phyloP scores from a whole-genome alignment of 208 protist genomes.

The Wallacemonas rigidus region DNA sequence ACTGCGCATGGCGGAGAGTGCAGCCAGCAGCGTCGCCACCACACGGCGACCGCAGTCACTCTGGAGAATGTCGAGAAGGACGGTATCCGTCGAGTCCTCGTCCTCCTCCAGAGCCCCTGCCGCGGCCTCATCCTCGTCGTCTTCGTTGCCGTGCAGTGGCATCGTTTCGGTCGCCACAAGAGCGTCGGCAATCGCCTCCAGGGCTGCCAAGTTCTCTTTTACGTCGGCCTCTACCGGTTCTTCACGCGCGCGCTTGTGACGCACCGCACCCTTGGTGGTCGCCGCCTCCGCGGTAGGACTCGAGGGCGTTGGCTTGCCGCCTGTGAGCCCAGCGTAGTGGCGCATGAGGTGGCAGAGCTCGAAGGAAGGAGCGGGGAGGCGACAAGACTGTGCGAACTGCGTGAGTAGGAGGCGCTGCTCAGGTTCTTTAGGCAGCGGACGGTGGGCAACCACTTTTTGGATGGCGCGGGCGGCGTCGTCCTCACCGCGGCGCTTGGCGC shows the following conservation, averaged over 20 bases:
- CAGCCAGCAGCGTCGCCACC: constrained; percentile 64
- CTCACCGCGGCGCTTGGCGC: constrained; percentile 63
- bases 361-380: constrained; percentile 56
- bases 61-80: constrained; percentile 79
- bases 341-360: constrained; percentile 78
- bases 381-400: constrained; percentile 80
- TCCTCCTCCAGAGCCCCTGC: constrained; percentile 18
- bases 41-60: constrained; percentile 80
- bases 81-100: constrained; percentile 50
- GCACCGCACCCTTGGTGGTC: constrained; percentile 13
- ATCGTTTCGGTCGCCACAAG: constrained; percentile 52
- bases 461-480: constrained; percentile 53
- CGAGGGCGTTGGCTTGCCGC: neutral
- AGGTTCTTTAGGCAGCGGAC: constrained; percentile 38
- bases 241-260: constrained; percentile 47
- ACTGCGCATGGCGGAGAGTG: constrained; percentile 38
- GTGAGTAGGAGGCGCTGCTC: constrained; percentile 59
- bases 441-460: constrained; percentile 44
- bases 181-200: constrained; percentile 50
- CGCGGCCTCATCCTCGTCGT: constrained; percentile 28
- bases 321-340: constrained; percentile 32
- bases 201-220: constrained; percentile 21
- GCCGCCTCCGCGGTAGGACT: constrained; percentile 3
- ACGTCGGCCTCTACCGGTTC: constrained; percentile 17
- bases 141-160: constrained; percentile 38